Conservation (phyloP, 78 protist genomes). For the Guillardia theta region DNA sequence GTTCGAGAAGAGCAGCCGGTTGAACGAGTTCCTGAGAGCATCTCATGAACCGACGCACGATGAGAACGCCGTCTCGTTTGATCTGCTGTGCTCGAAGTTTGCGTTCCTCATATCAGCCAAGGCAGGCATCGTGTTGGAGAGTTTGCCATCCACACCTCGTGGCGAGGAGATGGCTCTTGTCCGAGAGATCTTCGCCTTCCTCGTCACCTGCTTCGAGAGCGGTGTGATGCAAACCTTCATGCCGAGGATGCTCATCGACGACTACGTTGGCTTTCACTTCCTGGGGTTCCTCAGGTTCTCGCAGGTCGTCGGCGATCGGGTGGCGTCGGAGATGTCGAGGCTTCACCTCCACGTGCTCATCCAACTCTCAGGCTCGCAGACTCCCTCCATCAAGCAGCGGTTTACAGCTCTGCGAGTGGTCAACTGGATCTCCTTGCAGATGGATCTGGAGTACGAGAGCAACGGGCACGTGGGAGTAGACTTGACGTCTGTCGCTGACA, state of each 20-base stretch:
- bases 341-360: not conserved
- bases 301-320: not conserved
- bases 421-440: not conserved
- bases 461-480: too few species aligned
- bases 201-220: not conserved
- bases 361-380: not conserved
- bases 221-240: not conserved
- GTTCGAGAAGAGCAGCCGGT: not conserved
- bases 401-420: not conserved
- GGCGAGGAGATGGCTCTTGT: not conserved
- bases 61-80: not conserved
- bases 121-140: not conserved
- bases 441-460: conserved; percentile 1
- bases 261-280: not conserved
- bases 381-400: not conserved
- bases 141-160: not conserved
- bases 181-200: not conserved
- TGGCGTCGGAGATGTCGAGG: not conserved
- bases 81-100: not conserved
- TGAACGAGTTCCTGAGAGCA: too few species aligned
- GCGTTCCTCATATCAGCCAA: not conserved
- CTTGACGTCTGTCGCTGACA: too few species aligned
- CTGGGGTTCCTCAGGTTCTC: not conserved
- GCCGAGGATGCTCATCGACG: not conserved
- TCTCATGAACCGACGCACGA: not conserved